A percentile compares a stretch with the other conserved stretches of the same genome.
Evolutionary conservation across 352 stramenopile genomes (phyloP).

Genomic region (Phytophthora pinifolia): DNA sequence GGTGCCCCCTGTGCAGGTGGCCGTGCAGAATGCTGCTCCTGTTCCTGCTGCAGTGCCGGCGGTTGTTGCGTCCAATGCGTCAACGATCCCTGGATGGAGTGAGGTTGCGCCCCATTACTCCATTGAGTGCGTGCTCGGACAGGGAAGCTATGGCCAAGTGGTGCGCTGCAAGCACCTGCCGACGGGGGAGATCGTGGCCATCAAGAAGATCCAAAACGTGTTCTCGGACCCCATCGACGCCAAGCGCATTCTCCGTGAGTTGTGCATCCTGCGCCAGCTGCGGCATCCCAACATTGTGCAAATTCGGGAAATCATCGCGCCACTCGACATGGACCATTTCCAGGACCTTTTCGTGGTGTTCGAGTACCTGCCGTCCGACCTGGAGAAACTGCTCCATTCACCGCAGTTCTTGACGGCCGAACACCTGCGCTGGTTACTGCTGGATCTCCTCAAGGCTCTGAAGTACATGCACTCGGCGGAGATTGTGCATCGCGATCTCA

Average conservation of each 20-base stretch:
- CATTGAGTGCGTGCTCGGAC: constrained; percentile 83
- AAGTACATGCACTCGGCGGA: constrained; percentile 91
- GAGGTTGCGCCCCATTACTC: constrained; percentile 84
- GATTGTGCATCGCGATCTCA: constrained; percentile 89
- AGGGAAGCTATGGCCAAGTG: constrained; percentile 86
- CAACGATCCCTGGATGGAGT: constrained; percentile 78
- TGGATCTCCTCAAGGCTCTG: constrained; percentile 85
- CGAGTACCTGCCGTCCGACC: constrained; percentile 81
- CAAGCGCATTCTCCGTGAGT: constrained; percentile 83
- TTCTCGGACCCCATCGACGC: constrained; percentile 88
- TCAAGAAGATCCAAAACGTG: constrained; percentile 90
- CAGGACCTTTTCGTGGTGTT: constrained; percentile 88
- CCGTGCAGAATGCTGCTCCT: constrained; percentile 16
- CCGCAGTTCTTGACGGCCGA: constrained; percentile 85
- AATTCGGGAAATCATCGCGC: constrained; percentile 86
- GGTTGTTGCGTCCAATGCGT: constrained; percentile 52
- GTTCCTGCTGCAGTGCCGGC: constrained; percentile 14
- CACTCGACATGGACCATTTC: constrained; percentile 67
- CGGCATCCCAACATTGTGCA: constrained; percentile 89
- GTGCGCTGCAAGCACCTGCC: constrained; percentile 87
- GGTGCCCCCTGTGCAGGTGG: constrained; percentile 16
- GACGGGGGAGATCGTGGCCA: constrained; percentile 86
- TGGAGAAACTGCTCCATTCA: constrained; percentile 86
- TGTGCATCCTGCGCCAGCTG: constrained; percentile 83
- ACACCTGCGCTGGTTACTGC: constrained; percentile 80